Evolutionary conservation across 2,329 filamentous ascomycete species (phyloP).

Genomic region (Hymenoscyphus fructigenus): DNA sequence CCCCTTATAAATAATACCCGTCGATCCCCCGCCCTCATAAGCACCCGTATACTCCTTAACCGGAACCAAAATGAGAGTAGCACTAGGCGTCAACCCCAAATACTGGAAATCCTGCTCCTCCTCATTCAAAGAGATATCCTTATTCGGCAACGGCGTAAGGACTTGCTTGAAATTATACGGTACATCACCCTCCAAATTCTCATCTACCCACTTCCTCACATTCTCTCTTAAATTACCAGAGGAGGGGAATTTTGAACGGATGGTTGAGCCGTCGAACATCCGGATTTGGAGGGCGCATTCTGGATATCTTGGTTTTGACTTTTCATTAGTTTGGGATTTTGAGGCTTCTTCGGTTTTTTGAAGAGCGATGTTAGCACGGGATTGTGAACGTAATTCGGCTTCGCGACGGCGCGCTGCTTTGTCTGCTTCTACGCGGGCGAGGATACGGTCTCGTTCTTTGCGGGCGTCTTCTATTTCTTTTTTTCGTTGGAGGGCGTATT

Average conservation of each 20-base stretch:
- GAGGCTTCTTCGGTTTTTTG: constrained; percentile 25
- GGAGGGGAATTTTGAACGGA: constrained; percentile 70
- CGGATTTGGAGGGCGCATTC: constrained; percentile 71
- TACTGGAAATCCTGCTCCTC: constrained; percentile 67
- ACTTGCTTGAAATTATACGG: constrained; percentile 87
- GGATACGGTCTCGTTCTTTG: constrained; percentile 68
- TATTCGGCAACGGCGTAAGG: constrained; percentile 73
- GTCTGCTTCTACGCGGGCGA: constrained; percentile 75
- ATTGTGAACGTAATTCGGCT: constrained; percentile 48
- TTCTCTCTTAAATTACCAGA: constrained; percentile 60
- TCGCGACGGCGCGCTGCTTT: constrained; percentile 64
- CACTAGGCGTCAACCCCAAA: constrained; percentile 73
- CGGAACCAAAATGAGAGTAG: constrained; percentile 79
- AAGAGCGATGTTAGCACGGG: constrained; percentile 25
- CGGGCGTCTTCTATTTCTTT: constrained; percentile 63
- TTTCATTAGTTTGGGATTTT: neutral
- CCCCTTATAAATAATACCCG: constrained; percentile 38
- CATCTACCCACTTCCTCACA: constrained; percentile 77
- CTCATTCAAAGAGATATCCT: constrained; percentile 70
- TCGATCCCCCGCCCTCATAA: constrained; percentile 43
- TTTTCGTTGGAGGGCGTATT: constrained; percentile 55
- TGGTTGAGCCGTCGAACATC: constrained; percentile 78
- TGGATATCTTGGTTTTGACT: constrained; percentile 13
- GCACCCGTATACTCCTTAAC: constrained; percentile 60
- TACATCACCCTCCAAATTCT: constrained; percentile 54